phyloP scores from a whole-genome alignment of 768 basidiomycete species.

The Leccinum barrowsii region DNA sequence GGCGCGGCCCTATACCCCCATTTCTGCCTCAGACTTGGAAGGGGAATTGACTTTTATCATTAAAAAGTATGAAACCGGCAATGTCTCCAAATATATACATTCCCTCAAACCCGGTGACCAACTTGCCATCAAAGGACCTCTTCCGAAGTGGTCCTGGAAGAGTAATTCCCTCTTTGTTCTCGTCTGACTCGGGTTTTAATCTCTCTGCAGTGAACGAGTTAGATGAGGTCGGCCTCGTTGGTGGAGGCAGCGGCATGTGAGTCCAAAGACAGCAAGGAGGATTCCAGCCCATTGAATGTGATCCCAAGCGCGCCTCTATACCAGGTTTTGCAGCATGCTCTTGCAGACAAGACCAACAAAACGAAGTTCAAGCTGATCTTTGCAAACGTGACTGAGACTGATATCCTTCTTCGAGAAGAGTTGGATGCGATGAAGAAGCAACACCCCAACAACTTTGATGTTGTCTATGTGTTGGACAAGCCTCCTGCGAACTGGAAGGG shows the following conservation, averaged over 20 bases:
- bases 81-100: conserved; percentile 82
- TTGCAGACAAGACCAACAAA: conserved; percentile 72
- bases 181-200: not conserved
- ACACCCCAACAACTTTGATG: conserved; percentile 67
- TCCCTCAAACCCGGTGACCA: conserved; percentile 78
- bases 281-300: not conserved
- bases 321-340: conserved; percentile 75
- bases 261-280: conserved; percentile 21
- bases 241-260: conserved; percentile 91
- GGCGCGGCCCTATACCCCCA: conserved; percentile 90
- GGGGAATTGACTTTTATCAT: conserved; percentile 80
- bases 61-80: conserved; percentile 82
- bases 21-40: conserved; percentile 68
- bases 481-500: conserved; percentile 59
- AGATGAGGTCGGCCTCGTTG: conserved; percentile 84
- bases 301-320: conserved; percentile 70
- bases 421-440: conserved; percentile 68
- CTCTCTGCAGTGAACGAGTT: conserved; percentile 68
- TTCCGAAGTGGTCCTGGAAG: conserved; percentile 84
- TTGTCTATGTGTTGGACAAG: conserved; percentile 87
- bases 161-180: conserved; percentile 35
- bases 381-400: conserved; percentile 84
- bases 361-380: conserved; percentile 94
- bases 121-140: conserved; percentile 87
- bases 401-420: conserved; percentile 83